Conservation (phyloP, 495 filamentous ascomycete genomes). For the Evernia prunastri region DNA sequence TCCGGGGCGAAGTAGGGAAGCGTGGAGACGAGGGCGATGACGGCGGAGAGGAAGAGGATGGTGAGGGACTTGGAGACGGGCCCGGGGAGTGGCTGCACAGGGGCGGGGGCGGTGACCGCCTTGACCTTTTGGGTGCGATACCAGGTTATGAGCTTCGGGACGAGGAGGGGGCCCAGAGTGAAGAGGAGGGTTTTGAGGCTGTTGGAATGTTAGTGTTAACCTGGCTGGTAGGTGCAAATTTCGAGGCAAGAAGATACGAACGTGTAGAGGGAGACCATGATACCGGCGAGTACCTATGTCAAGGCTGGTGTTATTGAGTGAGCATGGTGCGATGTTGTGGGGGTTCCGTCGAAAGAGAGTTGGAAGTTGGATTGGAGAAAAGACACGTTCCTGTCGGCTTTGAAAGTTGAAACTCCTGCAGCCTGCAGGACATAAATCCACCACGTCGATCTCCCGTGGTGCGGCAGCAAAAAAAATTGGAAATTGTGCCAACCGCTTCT, state of each 20-base stretch:
- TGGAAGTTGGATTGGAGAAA: neutral
- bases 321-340: slow-evolving; percentile 12
- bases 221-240: neutral
- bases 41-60: slow-evolving; percentile 52
- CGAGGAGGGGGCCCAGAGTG: slow-evolving; percentile 77
- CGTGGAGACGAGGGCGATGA: slow-evolving; percentile 54
- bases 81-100: slow-evolving; percentile 43
- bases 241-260: slow-evolving; percentile 10
- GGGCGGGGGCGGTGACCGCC: slow-evolving; percentile 39
- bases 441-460: neutral
- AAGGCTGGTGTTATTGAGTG: slow-evolving; percentile 20
- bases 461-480: too few species aligned
- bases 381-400: slow-evolving; percentile 16
- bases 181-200: slow-evolving; percentile 74
- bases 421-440: neutral
- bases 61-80: slow-evolving; percentile 47
- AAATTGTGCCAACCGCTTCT: neutral
- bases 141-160: slow-evolving; percentile 64
- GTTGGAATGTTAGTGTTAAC: slow-evolving; percentile 12
- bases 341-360: neutral
- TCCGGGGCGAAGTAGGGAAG: slow-evolving; percentile 65
- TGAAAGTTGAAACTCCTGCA: neutral
- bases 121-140: slow-evolving; percentile 57
- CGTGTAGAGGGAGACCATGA: slow-evolving; percentile 27
- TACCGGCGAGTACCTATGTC: neutral